These are phyloP conservation scores for Colletotrichum falcatum DNA, from an alignment of 2,329 filamentous ascomycete species.

Conservation along the genomic window DNA sequence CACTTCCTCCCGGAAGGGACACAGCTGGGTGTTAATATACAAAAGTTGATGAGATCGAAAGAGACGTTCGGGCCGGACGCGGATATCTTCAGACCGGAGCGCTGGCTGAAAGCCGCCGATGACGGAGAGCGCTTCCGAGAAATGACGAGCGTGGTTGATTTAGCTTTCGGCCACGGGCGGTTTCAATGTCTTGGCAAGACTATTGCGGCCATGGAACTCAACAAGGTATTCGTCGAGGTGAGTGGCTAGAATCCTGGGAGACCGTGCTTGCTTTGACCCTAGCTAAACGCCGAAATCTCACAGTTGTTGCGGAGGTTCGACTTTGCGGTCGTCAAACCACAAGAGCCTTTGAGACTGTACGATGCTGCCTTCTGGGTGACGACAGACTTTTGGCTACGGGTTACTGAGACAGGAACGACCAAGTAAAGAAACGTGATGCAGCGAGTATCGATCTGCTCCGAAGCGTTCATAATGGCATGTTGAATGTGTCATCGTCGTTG, in stretches of 20 bases:
- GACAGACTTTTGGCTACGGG: slow-evolving; percentile 43
- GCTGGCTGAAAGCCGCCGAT: slow-evolving; percentile 58
- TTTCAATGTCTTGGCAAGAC: slow-evolving; percentile 59
- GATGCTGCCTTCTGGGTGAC: slow-evolving; percentile 43
- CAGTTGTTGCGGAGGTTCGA: slow-evolving; percentile 44
- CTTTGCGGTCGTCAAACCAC: slow-evolving; percentile 41
- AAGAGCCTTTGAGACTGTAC: slow-evolving; percentile 40
- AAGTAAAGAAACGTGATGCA: neutral
- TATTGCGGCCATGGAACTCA: slow-evolving; percentile 58
- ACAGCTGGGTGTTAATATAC: slow-evolving; percentile 55
- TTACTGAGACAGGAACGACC: slow-evolving; percentile 24
- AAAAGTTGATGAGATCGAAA: slow-evolving; percentile 53
- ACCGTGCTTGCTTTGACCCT: neutral
- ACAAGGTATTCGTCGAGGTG: slow-evolving; percentile 59
- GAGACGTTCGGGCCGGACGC: slow-evolving; percentile 58
- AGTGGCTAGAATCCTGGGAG: slow-evolving; percentile 1
- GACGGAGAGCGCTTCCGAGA: slow-evolving; percentile 46
- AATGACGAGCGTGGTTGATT: slow-evolving; percentile 54
- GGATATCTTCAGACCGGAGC: slow-evolving; percentile 59
- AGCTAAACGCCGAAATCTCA: slow-evolving; percentile 40
- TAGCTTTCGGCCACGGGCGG: slow-evolving; percentile 57
- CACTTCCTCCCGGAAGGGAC: slow-evolving; percentile 53
- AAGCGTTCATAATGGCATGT: too few species aligned
- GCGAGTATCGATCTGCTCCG: too few species aligned
- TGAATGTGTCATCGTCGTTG: too few species aligned